Conservation (phyloP, 257 asterid species). For the Hygrophila difformis region DNA sequence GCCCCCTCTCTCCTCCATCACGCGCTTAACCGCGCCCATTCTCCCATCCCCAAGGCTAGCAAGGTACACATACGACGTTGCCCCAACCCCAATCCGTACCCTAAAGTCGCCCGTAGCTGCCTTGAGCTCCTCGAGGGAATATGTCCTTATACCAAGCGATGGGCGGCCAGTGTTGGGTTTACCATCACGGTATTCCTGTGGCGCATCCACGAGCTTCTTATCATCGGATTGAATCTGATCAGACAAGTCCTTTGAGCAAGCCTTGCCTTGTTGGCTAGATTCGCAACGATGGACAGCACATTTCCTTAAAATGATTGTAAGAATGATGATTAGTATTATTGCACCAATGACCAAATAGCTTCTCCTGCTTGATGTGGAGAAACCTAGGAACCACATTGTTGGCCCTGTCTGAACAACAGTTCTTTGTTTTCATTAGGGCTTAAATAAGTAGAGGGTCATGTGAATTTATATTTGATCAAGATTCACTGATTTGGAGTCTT, state of each 20-base stretch:
- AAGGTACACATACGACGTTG: slow-evolving; percentile 61
- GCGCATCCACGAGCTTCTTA: slow-evolving; percentile 14
- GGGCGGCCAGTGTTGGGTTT: background rate
- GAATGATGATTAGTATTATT: slow-evolving; percentile 32
- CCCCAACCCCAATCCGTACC: slow-evolving; percentile 59
- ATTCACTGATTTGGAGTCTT: too few species aligned
- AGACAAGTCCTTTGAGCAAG: slow-evolving; percentile 12
- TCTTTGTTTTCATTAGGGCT: slow-evolving; percentile 13
- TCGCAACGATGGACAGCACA: slow-evolving; percentile 22
- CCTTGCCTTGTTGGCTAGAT: slow-evolving; percentile 13
- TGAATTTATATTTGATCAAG: too few species aligned
- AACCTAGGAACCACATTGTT: slow-evolving; percentile 59
- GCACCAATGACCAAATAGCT: slow-evolving; percentile 47
- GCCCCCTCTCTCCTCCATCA: slow-evolving; percentile 69
- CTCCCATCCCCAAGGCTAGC: slow-evolving; percentile 61
- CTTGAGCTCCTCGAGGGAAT: slow-evolving; percentile 49
- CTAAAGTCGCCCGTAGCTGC: slow-evolving; percentile 54
- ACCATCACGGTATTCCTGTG: background rate
- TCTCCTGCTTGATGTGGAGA: slow-evolving; percentile 42
- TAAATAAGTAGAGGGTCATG: background rate
- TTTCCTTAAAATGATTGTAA: slow-evolving; percentile 36
- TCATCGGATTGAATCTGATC: too few species aligned
- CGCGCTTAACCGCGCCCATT: slow-evolving; percentile 66
- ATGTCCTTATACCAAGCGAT: slow-evolving; percentile 42
- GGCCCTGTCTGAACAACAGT: slow-evolving; percentile 13